Evolutionary conservation across 495 filamentous ascomycete species (phyloP), one percentile per base, ranked within the genome.

Genomic region (Parmelia sp.): DNA sequence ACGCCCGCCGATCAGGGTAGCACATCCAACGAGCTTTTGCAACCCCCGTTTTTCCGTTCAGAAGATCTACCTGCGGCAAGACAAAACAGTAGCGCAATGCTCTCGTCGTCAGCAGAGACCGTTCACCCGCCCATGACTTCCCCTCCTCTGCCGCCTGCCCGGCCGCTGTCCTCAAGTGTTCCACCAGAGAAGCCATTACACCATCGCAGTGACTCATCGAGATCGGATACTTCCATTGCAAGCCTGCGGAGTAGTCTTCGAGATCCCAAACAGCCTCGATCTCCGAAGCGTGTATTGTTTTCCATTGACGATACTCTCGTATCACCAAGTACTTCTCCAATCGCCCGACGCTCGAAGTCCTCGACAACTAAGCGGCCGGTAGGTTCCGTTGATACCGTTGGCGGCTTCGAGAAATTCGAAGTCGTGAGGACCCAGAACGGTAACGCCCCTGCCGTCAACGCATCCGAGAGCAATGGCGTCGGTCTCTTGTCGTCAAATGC

Each of bases 241-340:
- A 66, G 58, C 37, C 61, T 70, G 35, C 62, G 70, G n/a, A 68
- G 65, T 37, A 71, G 68, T 57, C 45, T 71, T 21, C 66, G 64
- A 56, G 69, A 71, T 58, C 65, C 62, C 19, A 71, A 68, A 33
- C 59, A 66, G 25, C 68, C 68, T 40, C 64, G 66, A 19, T 71
- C 70, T 31, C 70, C 70, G 6, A 71, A 71, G 44, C 42, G 70
- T 3, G 70, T 71, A 7, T 59, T 70, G 11, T 71, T 71, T 49
- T 68, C 65, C 29, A 69, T 71, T 12, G 58, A 68, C 40, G 60
- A 70, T 36, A 66, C 61, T 23, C 37, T 71, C 19, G 70, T 71
- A 36, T 68, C 68, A 27, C 70, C 70, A 14, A 70, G 65, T 40
- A 68, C 70, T 23, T 65, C 61, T n/a, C 68, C 68, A 8, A 31